phyloP scores from a whole-genome alignment of 768 basidiomycete species.

The Kwoniella sp. region DNA sequence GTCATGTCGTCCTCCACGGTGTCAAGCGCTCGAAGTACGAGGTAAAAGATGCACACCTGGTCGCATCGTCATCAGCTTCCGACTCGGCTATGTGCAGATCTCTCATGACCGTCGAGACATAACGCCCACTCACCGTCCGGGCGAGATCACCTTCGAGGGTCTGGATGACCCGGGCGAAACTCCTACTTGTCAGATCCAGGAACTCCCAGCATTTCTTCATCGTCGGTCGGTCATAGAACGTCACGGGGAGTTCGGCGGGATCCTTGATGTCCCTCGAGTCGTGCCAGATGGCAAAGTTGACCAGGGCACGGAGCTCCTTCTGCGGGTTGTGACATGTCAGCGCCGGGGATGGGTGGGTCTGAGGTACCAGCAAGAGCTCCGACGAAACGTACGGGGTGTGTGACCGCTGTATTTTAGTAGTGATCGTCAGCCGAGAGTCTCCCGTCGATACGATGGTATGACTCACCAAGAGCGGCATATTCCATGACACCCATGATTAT shows the following conservation, averaged over 20 bases:
- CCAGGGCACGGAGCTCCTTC: constrained; percentile 71
- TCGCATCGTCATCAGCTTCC: background rate
- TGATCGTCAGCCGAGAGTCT: constrained; percentile 2
- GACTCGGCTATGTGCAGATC: background rate
- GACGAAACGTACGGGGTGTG: constrained; percentile 31
- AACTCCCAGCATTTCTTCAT: constrained; percentile 91
- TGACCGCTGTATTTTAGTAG: constrained; percentile 13
- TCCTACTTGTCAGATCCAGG: constrained; percentile 80
- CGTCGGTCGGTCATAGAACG: constrained; percentile 76
- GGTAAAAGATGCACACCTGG: constrained; percentile 93
- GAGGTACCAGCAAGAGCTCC: background rate
- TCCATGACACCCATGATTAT: constrained; percentile 12
- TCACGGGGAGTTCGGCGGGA: constrained; percentile 66
- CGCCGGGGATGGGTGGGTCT: no score
- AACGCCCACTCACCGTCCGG: constrained; percentile 64
- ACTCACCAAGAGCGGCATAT: constrained; percentile 11
- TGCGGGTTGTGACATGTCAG: constrained; percentile 5
- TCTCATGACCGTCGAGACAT: no score
- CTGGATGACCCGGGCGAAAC: constrained; percentile 89
- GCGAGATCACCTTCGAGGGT: constrained; percentile 93
- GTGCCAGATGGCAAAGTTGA: constrained; percentile 79
- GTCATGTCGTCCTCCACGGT: constrained; percentile 99
- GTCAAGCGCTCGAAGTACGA: constrained; percentile 88
- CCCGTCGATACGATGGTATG: no score
- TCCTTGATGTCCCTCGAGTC: constrained; percentile 79